Percentiles rank a stretch among this genome's conserved stretches.
Evolutionary conservation across 23 red algal species (phyloP).

Genomic region (Rhodosorus marinus): DNA sequence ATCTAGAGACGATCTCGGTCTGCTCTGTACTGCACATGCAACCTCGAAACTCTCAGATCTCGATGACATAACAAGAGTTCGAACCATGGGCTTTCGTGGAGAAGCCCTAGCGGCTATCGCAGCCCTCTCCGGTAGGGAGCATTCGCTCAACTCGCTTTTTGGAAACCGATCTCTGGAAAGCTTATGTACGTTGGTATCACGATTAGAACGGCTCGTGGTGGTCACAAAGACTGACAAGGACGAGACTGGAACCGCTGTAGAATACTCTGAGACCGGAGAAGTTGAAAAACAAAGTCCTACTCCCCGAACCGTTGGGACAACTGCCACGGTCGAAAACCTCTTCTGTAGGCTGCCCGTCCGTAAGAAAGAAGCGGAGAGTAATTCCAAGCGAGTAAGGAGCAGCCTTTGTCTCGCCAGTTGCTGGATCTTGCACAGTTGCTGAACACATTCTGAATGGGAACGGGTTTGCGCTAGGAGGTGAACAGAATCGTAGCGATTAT

Average conservation of each 20-base stretch:
- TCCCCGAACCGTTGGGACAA: too few species aligned
- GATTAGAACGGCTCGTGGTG: background rate
- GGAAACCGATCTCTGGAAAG: background rate
- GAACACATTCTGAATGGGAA: too few species aligned
- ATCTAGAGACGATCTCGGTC: constrained; percentile 6
- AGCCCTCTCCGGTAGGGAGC: constrained; percentile 9
- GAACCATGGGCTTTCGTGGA: constrained; percentile 77
- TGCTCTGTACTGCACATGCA: constrained; percentile 17
- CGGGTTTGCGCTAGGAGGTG: too few species aligned
- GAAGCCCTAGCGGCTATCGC: constrained; percentile 67
- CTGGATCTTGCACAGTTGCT: too few species aligned
- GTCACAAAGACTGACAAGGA: background rate
- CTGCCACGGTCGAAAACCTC: too few species aligned
- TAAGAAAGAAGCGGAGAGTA: too few species aligned
- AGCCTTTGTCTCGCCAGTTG: too few species aligned
- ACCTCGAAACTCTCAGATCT: constrained; percentile 38
- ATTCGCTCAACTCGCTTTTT: constrained; percentile 28
- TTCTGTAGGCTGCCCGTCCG: too few species aligned
- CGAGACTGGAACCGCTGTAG: background rate
- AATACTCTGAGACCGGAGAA: background rate
- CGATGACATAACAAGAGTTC: constrained; percentile 17
- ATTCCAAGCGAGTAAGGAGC: too few species aligned
- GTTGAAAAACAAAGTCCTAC: too few species aligned
- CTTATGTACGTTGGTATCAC: background rate
- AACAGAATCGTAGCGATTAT: too few species aligned